Conservation (phyloP, 305 asterid genomes). For the Fraxinus platypoda region DNA sequence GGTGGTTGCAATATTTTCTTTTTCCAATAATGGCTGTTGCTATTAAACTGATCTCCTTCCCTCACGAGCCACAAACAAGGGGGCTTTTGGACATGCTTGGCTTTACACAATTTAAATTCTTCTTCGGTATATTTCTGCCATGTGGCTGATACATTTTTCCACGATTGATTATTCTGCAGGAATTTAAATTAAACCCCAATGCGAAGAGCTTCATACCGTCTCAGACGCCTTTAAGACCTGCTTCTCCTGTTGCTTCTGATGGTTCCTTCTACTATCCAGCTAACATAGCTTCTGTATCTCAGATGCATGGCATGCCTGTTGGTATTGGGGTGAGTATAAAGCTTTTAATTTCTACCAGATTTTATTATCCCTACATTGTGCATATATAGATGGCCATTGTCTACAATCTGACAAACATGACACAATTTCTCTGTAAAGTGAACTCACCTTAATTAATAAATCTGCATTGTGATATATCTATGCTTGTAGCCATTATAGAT, state of each 20-base stretch:
- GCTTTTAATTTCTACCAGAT: slow-evolving; percentile 11
- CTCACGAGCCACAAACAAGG: not conserved
- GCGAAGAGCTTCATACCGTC: slow-evolving; percentile 82
- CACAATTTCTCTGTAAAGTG: slow-evolving; percentile 9
- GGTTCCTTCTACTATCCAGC: slow-evolving; percentile 78
- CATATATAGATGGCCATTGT: slow-evolving; percentile 4
- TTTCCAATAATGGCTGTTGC: not conserved
- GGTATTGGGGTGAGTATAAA: slow-evolving; percentile 74
- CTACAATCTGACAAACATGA: not conserved
- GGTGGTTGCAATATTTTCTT: slow-evolving; percentile 39
- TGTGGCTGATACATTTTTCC: slow-evolving; percentile 8
- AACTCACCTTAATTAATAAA: slow-evolving; percentile 3
- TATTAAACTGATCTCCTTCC: not conserved
- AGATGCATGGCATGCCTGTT: slow-evolving; percentile 84
- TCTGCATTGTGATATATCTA: not conserved
- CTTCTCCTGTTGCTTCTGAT: slow-evolving; percentile 77
- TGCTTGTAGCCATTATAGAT: not conserved
- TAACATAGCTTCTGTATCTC: slow-evolving; percentile 57
- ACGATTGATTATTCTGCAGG: slow-evolving; percentile 57
- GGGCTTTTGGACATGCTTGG: not conserved
- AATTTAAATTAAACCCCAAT: slow-evolving; percentile 81
- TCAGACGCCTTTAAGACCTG: slow-evolving; percentile 63
- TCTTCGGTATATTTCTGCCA: not conserved
- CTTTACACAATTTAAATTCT: not conserved
- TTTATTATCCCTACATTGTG: slow-evolving; percentile 15